Conservation (phyloP, 2,329 filamentous ascomycete species). For the Trichoderma aggressivum region DNA sequence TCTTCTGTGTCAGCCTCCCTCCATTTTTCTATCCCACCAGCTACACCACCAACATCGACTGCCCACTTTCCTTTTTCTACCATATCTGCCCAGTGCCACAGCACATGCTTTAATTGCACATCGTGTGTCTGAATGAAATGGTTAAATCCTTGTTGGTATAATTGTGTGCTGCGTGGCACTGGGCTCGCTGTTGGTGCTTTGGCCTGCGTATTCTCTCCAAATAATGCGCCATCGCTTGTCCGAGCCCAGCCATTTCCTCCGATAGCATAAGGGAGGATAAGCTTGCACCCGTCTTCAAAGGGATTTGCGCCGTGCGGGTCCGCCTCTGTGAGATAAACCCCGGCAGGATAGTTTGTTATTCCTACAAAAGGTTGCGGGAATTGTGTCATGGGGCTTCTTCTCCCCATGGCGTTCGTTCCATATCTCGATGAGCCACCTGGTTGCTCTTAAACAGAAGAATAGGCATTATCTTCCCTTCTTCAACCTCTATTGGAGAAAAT, state of each 20-base stretch:
- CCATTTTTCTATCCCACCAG: conserved; percentile 11
- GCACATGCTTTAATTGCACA: conserved; percentile 10
- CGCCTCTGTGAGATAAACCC: conserved; percentile 4
- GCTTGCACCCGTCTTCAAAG: conserved; percentile 13
- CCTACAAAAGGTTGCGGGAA: not conserved
- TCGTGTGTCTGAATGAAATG: conserved; percentile 11
- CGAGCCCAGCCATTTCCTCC: conserved; percentile 10
- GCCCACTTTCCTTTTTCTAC: conserved; percentile 8
- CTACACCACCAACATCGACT: conserved; percentile 4
- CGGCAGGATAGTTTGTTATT: not conserved
- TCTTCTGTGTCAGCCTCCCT: conserved; percentile 8
- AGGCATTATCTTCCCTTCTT: not conserved
- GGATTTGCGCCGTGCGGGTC: conserved; percentile 1
- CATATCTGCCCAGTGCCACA: conserved; percentile 10
- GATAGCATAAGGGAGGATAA: conserved; percentile 4
- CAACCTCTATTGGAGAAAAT: not conserved
- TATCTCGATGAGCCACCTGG: conserved; percentile 1
- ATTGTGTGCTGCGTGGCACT: not conserved
- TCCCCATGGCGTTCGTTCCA: conserved; percentile 3
- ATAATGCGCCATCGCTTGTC: conserved; percentile 7
- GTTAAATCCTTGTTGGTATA: conserved; percentile 11
- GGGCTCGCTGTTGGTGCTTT: not conserved
- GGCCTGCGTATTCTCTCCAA: conserved; percentile 4
- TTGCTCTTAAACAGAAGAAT: conserved; percentile 10
- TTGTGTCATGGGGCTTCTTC: not conserved